These are phyloP conservation scores for Candida boleticola DNA, from an alignment of 805 yeast genomes.

Conservation along the genomic window DNA sequence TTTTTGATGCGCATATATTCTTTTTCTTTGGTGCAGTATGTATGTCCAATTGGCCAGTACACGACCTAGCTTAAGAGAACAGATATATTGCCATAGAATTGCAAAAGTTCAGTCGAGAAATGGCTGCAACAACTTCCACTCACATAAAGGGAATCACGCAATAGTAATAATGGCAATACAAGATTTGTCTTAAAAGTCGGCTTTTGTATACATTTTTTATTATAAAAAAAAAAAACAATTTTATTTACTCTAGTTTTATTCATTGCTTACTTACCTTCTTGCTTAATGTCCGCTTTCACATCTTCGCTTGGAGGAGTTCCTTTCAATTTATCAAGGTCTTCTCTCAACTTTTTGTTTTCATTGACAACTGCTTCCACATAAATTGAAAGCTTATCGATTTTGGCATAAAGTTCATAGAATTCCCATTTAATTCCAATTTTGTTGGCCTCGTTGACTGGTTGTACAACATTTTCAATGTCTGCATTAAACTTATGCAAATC, in stretches of 20 bases:
- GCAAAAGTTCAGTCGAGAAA: no score
- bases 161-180: no score
- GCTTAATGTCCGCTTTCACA: not conserved
- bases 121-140: no score
- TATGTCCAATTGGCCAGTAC: no score
- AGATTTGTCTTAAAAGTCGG: no score
- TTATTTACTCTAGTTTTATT: not conserved
- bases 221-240: no score
- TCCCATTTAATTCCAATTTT: conserved; percentile 64
- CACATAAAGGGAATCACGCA: no score
- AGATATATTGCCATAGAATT: no score
- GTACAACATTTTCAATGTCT: conserved; percentile 49
- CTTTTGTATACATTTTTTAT: not conserved
- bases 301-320: no score
- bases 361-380: conserved; percentile 38
- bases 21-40: no score
- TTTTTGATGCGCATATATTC: no score
- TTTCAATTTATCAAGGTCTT: conserved; percentile 8
- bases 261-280: not conserved
- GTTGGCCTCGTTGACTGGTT: conserved; percentile 59
- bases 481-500: conserved; percentile 48
- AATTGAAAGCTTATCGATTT: conserved; percentile 45
- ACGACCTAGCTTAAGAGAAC: no score
- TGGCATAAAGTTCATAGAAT: conserved; percentile 50
- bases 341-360: conserved; percentile 30